Conservation (phyloP, 2,329 filamentous ascomycete genomes). For the Diaporthe caulivora region DNA sequence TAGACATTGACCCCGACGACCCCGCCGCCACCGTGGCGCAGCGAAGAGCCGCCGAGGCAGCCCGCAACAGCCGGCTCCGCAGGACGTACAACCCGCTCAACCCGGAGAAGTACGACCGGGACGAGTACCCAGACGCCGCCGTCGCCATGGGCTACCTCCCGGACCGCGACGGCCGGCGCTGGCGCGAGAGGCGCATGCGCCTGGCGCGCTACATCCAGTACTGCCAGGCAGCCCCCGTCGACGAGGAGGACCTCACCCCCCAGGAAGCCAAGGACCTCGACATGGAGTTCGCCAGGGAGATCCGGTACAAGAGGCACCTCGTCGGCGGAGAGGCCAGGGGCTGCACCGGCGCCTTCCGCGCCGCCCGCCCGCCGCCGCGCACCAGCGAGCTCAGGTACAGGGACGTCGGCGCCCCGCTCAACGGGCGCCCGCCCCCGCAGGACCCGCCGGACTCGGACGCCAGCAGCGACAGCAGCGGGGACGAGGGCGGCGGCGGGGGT, state of each 20-base stretch:
- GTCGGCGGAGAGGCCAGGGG: conserved; percentile 6
- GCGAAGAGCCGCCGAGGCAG: background rate
- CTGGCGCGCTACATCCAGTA: conserved; percentile 29
- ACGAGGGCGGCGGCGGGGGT: background rate
- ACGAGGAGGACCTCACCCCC: conserved; percentile 11
- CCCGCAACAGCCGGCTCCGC: conserved; percentile 1
- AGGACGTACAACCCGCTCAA: conserved; percentile 26
- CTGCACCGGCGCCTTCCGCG: conserved; percentile 8
- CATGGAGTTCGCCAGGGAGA: conserved; percentile 7
- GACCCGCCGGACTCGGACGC: background rate
- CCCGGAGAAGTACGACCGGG: conserved; percentile 22
- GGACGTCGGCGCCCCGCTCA: background rate
- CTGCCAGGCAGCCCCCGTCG: background rate
- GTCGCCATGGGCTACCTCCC: conserved; percentile 32
- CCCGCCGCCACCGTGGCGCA: background rate
- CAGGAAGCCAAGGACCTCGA: background rate
- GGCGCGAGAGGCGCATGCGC: conserved; percentile 37
- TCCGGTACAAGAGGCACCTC: background rate
- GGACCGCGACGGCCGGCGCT: conserved; percentile 24
- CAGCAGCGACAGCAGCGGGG: background rate
- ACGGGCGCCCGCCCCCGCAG: background rate
- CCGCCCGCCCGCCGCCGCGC: conserved; percentile 1
- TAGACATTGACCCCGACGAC: background rate
- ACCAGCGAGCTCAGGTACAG: background rate
- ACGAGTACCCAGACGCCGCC: conserved; percentile 29